A percentile compares a stretch with the other conserved stretches of the same genome.
Evolutionary conservation across 2,329 filamentous ascomycete genomes (phyloP).

Genomic region (Shiraia sp.): DNA sequence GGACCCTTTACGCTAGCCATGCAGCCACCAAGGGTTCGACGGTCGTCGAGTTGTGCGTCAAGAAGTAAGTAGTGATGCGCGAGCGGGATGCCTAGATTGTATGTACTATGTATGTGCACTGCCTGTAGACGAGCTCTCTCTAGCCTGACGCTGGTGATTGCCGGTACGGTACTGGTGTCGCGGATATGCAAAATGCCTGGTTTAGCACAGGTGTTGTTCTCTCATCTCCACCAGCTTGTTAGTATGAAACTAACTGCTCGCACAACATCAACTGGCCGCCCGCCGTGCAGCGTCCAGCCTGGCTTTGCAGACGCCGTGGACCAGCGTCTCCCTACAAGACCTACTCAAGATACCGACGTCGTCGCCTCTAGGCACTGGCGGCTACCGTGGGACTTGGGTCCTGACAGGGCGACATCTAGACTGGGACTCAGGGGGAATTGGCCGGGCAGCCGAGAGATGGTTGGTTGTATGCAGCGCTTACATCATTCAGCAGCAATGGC

Average conservation of each 20-base stretch:
- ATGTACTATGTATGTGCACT: too few relatives aligned
- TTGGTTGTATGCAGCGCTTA: constrained; percentile 17
- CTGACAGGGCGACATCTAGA: constrained; percentile 50
- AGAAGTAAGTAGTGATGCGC: constrained; percentile 16
- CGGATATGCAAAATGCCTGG: too few relatives aligned
- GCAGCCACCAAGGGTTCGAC: constrained; percentile 5
- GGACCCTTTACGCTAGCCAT: constrained; percentile 4
- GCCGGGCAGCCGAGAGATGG: constrained; percentile 14
- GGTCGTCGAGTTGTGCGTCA: constrained; percentile 19
- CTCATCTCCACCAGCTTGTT: constrained; percentile 1
- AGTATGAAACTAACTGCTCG: background rate
- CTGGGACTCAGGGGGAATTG: constrained; percentile 9
- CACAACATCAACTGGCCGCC: constrained; percentile 16
- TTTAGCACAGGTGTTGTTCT: too few relatives aligned
- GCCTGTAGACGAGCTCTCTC: too few relatives aligned
- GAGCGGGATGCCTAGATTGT: constrained; percentile 9
- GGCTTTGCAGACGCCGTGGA: too few relatives aligned
- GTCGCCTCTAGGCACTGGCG: too few relatives aligned
- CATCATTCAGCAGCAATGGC: constrained; percentile 29
- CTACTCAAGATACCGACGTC: too few relatives aligned
- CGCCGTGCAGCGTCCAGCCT: constrained; percentile 9
- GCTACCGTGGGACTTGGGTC: constrained; percentile 68
- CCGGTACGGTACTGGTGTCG: constrained; percentile 18
- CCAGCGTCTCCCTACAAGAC: too few relatives aligned
- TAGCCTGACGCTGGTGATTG: too few relatives aligned